Evolutionary conservation across 2,329 filamentous ascomycete species (phyloP).

Genomic region (Aspergillus novoparasiticus): DNA sequence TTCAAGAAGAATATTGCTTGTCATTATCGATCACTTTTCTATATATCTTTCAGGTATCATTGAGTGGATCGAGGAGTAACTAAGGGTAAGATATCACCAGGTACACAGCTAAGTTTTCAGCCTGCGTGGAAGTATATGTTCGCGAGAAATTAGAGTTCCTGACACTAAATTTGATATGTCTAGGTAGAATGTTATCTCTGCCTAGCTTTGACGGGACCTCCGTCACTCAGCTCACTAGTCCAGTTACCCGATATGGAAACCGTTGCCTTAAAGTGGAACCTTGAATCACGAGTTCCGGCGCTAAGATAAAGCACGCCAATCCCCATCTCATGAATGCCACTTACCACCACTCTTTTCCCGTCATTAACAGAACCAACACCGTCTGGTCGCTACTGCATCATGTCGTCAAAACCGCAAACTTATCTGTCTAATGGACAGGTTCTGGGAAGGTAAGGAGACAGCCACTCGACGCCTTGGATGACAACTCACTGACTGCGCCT

Average conservation of each 20-base stretch:
- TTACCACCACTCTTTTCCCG: neutral
- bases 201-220: neutral
- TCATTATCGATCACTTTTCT: neutral
- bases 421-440: conserved; percentile 46
- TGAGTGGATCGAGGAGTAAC: neutral
- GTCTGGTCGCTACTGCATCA: conserved; percentile 20
- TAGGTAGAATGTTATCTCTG: neutral
- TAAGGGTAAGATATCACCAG: neutral
- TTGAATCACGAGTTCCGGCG: conserved; percentile 15
- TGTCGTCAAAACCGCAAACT: conserved; percentile 36
- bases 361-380: neutral
- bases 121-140: neutral
- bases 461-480: neutral
- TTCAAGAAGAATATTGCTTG: neutral
- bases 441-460: conserved; percentile 34
- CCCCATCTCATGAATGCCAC: neutral
- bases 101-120: neutral
- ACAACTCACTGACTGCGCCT: neutral
- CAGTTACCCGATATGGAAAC: neutral
- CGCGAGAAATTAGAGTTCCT: no score
- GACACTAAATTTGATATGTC: neutral
- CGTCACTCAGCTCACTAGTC: neutral
- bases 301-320: conserved; percentile 5
- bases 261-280: neutral
- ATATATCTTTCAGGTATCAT: neutral